Evolutionary conservation across 2,329 filamentous ascomycete genomes (phyloP), one percentile per base, ranked within the genome.

Genomic region (Venturia pyrina): DNA sequence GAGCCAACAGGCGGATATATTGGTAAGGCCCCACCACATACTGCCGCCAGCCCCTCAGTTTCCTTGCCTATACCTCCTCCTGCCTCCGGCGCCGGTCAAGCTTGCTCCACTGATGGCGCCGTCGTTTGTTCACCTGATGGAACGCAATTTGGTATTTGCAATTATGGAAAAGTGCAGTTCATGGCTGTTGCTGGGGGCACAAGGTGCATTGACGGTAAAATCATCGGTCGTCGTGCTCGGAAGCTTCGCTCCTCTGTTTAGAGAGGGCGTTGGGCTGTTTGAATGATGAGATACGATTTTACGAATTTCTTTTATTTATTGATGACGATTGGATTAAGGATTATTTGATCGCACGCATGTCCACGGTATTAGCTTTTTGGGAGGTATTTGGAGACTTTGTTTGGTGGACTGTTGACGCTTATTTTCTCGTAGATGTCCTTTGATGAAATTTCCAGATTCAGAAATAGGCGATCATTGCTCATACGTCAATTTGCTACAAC

Each of bases 81-180:
- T 48, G 37, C 43, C 10, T 1, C 43, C 10, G 24, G 28, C 8
- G 53, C 34, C n/a, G 57, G 57, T n/a, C 8, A 24, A n/a, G 53
- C 53, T 37, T 67, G 66, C 24, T 17, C 53, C 17, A 40, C 53
- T 19, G 64, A 66, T n/a, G 66, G 66, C 24, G 44, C 28, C 28
- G 24, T 67, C 21, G 46, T 64, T 21, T 67, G 66, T 41, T 57
- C 48, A 21, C n/a, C 40, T 21, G 66, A 66, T 62, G 64, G 59
- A 24, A 59, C 19, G 11, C 44, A 61, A 46, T 63, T 50, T 21
- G 66, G 65, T 44, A 13, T 64, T 15, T 67, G 66, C 53, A 64
- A 63, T 28, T 57, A 41, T 40, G 66, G 66, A 1, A 48, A 41
- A 10, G 65, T 53, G 10, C 32, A 53, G 5, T 32, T 64, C 40